Evolutionary conservation across 2,329 filamentous ascomycete species (phyloP), one percentile per base, ranked within the genome.

Genomic region (Alternaria conjuncta): DNA sequence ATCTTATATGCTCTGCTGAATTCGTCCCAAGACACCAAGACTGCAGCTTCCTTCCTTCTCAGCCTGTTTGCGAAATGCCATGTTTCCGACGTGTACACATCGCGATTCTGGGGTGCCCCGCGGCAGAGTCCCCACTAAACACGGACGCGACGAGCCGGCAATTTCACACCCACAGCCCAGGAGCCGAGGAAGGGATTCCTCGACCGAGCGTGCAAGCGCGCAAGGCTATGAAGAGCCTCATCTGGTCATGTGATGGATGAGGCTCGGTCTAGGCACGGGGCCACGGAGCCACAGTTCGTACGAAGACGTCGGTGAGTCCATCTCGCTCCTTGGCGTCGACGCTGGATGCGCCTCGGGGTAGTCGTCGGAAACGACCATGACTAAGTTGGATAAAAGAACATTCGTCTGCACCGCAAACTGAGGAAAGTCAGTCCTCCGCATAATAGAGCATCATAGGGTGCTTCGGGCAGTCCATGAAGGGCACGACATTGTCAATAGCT

Each of bases 141-240:
- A 62, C 58, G 51, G 58, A 59, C 58, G 25, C 32, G 47, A 43
- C 46, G 47, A 50, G 51, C 61, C 51, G 62, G 61, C 47, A 62
- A 47, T 23, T 18, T 49, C 50, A 25, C 49, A n/a, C 49, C 21
- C 15, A 36, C 32, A 36, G 32, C 32, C 32, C 11, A 54, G 41
- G 20, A 60, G 56, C 57, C 64, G 60, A 62, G 60, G 60, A 55
- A 50, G 36, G 41, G 15, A 23, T 15, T 41, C 23, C 25, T 23
- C 55, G 47, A n/a, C 60, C 53, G 59, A 61, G 53, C 59, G 36
- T 57, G 23, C 15, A 53, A 41, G 11, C 36, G 43, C 21, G 50
- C 57, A 50, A 57, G 21, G 23, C 47, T 23, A 15, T 51, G 2
- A 23, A 25, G 49, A 53, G 49, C 49, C 49, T 53, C 49, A 53